Base-by-base conservation (phyloP, 192 early-diverging fungal species). In the Mortierella alpina region DNA sequence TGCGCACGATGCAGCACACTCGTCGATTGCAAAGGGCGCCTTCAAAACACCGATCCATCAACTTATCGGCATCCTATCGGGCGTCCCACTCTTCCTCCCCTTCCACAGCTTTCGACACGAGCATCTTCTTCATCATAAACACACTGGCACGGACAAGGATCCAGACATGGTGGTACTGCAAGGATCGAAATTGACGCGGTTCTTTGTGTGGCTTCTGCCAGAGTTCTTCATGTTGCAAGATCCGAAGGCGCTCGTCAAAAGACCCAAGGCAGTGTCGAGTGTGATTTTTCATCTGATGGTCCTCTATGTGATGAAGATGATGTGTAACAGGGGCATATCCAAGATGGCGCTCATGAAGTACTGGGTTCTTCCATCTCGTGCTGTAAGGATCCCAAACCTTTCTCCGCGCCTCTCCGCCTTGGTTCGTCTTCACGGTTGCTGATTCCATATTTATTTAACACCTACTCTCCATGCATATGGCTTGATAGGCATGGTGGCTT, bases 191-290 rank as follows among this genome's bases (percentile, higher is more conserved):
- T 50, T 77, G 2, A 0, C 60, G 13, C 52, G 75, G 15, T 55
- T 51, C 56, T n/a, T 77, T 63, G 70, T 70, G 51, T 77, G 75
- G 75, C 70, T 77, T 57, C 62, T 69, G 15, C 75, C 75, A 5
- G 75, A 77, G 14, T 58, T 46, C n/a, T 77, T 77, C 18, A 70
- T 67, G 75, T 46, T 70, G 39, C 65, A 59, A 17, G 17, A 46
- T 2, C 23, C 70, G 7, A 23, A 70, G 12, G 2, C 4, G 15
- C 61, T 60, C 18, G n/a, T 54, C 12, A 41, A 62, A 17, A 53
- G 66, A 14, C 20, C 60, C 12, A 68, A 69, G 41, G 18, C 66
- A 1, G 0, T 55, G 8, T 31, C 70, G 8, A 39, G 68, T 3
- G 49, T 49, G 13, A 7, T 77, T 4, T 77, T 59, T 47, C 70